Base-by-base conservation (phyloP, 805 yeast genomes). In the Zygotorulaspora danielsina region DNA sequence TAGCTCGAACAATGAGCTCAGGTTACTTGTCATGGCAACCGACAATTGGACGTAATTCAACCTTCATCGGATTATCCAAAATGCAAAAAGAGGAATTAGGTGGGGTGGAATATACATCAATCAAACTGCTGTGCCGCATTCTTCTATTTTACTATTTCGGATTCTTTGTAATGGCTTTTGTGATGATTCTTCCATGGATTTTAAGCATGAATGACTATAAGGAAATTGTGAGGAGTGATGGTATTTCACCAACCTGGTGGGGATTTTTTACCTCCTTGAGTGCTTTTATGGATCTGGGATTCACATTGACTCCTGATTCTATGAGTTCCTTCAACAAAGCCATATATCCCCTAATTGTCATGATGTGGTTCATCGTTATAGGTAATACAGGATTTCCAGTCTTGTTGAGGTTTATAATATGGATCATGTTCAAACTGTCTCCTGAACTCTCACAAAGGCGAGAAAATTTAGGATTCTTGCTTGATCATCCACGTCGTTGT, bases 311-410 rank as follows among this genome's bases (percentile, higher is more conserved):
- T 0, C 84, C 95, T 0, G 75, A 86, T 47, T 86, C 96, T 2
- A 79, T 93, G 86, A 47, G 53, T 9, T 66, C 81, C 0, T 93
- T 84, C 63, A 71, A 73, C 36, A 64, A 71, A 20, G 76, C 84
- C 5, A 73, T 79, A 0, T 93, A 77, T 59, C 73, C 81, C 1
- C 65, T 88, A 51, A 57, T 90, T 28, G 65, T 79, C 22, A 65
- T 76, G 46, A 68, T 79, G 2, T 77, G 86, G 59, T 78, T 93
- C 46, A 79, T 93, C 51, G 78, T 90, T 38, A 78, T 86, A 47
- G 99, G 99, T 11, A 93, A 93, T 61, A 90, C 97, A 0, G 97
- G 95, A 4, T 87, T 93, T 54, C 99, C 99, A 0, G 73, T 89
- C 2, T 62, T 86, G 19, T 65, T 93, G 34, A 71, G 98, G 49